Evolutionary conservation across 2,329 filamentous ascomycete species (phyloP).

Genomic region (Periconia digitata): DNA sequence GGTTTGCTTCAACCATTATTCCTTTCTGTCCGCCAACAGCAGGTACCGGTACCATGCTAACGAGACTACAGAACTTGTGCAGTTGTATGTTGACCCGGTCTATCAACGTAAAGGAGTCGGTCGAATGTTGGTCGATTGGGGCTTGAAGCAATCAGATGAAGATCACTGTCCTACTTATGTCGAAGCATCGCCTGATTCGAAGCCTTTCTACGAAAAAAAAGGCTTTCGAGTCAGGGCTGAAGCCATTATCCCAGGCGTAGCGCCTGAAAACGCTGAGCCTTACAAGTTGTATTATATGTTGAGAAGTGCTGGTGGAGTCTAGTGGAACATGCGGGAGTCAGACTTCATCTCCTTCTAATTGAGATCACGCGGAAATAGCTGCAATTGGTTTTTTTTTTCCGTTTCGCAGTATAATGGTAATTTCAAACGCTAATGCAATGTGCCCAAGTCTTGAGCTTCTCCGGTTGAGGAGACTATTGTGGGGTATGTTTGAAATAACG

Average conservation of each 20-base stretch:
- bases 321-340: not conserved
- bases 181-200: slow-evolving; percentile 12
- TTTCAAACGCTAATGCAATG: not conserved
- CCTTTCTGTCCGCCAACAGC: not conserved
- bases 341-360: too few relatives aligned
- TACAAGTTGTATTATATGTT: slow-evolving; percentile 7
- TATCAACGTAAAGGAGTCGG: slow-evolving; percentile 21
- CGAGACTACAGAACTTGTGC: slow-evolving; percentile 11
- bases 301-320: not conserved
- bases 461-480: not conserved
- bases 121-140: slow-evolving; percentile 14
- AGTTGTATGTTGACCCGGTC: slow-evolving; percentile 16
- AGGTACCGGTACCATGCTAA: not conserved
- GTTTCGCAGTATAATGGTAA: not conserved
- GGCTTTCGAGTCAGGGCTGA: slow-evolving; percentile 5
- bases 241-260: not conserved
- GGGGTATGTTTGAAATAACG: slow-evolving; percentile 1
- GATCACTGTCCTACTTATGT: slow-evolving; percentile 18
- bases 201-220: slow-evolving; percentile 15
- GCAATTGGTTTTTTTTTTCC: not conserved
- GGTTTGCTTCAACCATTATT: not conserved
- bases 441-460: not conserved
- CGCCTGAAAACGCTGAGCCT: not conserved
- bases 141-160: slow-evolving; percentile 14
- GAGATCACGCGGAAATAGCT: too few relatives aligned